Evolutionary conservation across 176 grass and related monocot species (phyloP).

Genomic region (barley (Hordeum vulgare)): MorexV3_pseudomolecules_assembly NC_058521.1:10549656-10550155

Average conservation of each 20-base stretch:
- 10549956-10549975: background rate
- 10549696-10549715: constrained; percentile 25
- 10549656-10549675: constrained; percentile 32
- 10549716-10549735: constrained; percentile 23
- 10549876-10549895: background rate
- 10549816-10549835: background rate
- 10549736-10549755: constrained; percentile 5
- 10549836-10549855: background rate
- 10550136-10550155: background rate
- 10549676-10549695: background rate
- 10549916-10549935: background rate
- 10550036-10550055: background rate
- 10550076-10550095: background rate
- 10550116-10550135: background rate
- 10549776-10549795: background rate
- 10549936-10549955: background rate
- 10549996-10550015: background rate
- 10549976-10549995: background rate
- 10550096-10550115: background rate
- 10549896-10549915: background rate
- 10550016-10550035: background rate
- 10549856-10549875: background rate
- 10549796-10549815: background rate
- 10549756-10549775: background rate
- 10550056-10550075: too few species aligned